Conservation (phyloP, 2,329 filamentous ascomycete genomes). For the Aspergillus pseudonomiae region DNA sequence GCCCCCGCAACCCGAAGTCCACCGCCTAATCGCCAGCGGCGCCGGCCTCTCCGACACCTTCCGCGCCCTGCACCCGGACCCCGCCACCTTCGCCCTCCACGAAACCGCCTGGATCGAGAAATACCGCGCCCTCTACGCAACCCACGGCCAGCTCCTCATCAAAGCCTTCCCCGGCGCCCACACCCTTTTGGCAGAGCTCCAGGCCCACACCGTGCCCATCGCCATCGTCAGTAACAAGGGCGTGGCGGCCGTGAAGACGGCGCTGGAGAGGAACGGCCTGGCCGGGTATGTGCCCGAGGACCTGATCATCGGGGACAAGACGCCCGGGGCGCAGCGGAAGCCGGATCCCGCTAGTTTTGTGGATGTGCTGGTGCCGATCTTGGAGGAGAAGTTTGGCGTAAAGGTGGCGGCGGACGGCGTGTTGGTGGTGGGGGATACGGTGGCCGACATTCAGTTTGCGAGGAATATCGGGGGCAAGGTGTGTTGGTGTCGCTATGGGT, state of each 20-base stretch:
- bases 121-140: conserved; percentile 26
- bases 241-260: conserved; percentile 20
- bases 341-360: conserved; percentile 16
- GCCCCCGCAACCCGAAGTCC: conserved; percentile 6
- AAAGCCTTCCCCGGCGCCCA: conserved; percentile 22
- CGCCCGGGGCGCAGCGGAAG: conserved; percentile 11
- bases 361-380: conserved; percentile 18
- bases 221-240: conserved; percentile 31
- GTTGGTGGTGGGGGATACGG: conserved; percentile 21
- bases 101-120: conserved; percentile 16
- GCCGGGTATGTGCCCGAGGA: conserved; percentile 7
- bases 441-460: conserved; percentile 19
- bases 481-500: conserved; percentile 22
- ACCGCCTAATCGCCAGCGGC: conserved; percentile 16
- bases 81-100: conserved; percentile 18
- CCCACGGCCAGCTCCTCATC: conserved; percentile 24
- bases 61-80: conserved; percentile 11
- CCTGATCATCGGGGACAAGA: conserved; percentile 18
- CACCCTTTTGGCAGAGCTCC: conserved; percentile 18
- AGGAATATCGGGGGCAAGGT: conserved; percentile 15
- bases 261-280: conserved; percentile 10
- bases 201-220: conserved; percentile 16
- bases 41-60: conserved; percentile 13
- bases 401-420: neutral
- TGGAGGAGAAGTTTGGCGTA: conserved; percentile 11